phyloP scores from a whole-genome alignment of 768 basidiomycete species.

The Rubroboletus satanas region DNA sequence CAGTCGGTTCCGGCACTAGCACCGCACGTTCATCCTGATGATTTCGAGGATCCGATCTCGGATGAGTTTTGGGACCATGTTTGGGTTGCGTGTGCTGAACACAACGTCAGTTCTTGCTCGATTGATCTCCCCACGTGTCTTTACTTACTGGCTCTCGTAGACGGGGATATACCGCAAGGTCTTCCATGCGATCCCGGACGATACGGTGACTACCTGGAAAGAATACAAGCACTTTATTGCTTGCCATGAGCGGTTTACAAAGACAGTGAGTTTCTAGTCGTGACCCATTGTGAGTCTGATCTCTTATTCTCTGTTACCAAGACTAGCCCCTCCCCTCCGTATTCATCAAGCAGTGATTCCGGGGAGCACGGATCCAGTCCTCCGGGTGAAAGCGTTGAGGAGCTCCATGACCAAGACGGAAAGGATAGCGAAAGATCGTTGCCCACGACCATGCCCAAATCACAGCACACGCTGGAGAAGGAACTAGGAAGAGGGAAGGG shows the following conservation, averaged over 20 bases:
- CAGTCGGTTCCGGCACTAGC: conserved; percentile 60
- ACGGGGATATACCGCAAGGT: conserved; percentile 96
- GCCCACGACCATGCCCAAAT: conserved; percentile 11
- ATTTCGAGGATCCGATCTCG: conserved; percentile 85
- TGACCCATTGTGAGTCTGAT: background rate
- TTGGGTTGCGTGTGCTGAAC: conserved; percentile 83
- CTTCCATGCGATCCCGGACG: conserved; percentile 91
- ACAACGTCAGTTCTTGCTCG: conserved; percentile 62
- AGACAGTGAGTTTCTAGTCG: conserved; percentile 46
- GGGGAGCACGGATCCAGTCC: conserved; percentile 35
- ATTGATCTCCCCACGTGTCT: background rate
- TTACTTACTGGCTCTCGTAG: conserved; percentile 38
- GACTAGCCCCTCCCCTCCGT: conserved; percentile 37
- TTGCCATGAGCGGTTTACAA: conserved; percentile 71
- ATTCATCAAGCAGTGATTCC: conserved; percentile 48
- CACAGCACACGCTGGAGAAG: conserved; percentile 36
- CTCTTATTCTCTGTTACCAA: conserved; percentile 25
- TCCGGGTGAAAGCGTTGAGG: conserved; percentile 18
- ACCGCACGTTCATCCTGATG: conserved; percentile 71
- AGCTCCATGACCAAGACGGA: conserved; percentile 13
- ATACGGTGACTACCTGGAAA: conserved; percentile 91
- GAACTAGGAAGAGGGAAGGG: conserved; percentile 36
- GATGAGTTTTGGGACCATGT: conserved; percentile 87
- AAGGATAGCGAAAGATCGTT: conserved; percentile 20
- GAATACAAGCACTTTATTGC: conserved; percentile 84